Evolutionary conservation across 2,329 filamentous ascomycete species (phyloP).

Genomic region (Cytospora chrysosperma): DNA sequence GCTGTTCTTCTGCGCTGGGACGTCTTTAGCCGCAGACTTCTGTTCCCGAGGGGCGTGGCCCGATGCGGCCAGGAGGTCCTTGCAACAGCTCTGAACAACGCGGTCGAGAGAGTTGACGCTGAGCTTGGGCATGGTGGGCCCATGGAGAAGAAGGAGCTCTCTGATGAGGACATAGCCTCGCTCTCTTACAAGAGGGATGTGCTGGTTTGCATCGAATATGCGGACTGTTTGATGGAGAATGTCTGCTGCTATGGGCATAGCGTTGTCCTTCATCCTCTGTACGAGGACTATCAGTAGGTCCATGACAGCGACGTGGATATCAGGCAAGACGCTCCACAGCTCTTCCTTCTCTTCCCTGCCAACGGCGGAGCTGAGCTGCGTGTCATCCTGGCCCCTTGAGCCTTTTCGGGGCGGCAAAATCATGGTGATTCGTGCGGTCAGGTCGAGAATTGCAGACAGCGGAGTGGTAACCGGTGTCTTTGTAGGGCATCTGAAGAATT

Average conservation of each 20-base stretch:
- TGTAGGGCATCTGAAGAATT: slow-evolving; percentile 64
- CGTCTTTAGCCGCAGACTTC: slow-evolving; percentile 8
- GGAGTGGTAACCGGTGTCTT: slow-evolving; percentile 65
- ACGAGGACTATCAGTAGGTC: slow-evolving; percentile 58
- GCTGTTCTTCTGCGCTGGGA: slow-evolving; percentile 28
- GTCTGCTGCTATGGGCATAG: slow-evolving; percentile 60
- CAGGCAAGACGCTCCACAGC: slow-evolving; percentile 70
- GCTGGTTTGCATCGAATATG: slow-evolving; percentile 62
- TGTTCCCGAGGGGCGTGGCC: slow-evolving; percentile 36
- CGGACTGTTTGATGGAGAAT: slow-evolving; percentile 71
- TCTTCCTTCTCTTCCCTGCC: slow-evolving; percentile 78
- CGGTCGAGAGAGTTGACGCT: slow-evolving; percentile 61
- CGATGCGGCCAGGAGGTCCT: slow-evolving; percentile 63
- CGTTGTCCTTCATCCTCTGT: slow-evolving; percentile 56
- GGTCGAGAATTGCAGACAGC: slow-evolving; percentile 65
- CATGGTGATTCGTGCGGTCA: slow-evolving; percentile 68
- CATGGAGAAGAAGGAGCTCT: slow-evolving; percentile 59
- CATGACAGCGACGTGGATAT: slow-evolving; percentile 71
- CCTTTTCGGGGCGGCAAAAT: slow-evolving; percentile 53
- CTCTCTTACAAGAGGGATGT: slow-evolving; percentile 54
- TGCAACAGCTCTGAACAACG: slow-evolving; percentile 68
- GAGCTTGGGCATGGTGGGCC: slow-evolving; percentile 65
- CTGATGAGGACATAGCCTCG: slow-evolving; percentile 60
- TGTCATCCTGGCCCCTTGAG: slow-evolving; percentile 46
- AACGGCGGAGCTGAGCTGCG: slow-evolving; percentile 71